Evolutionary conservation across 208 protist species (phyloP), one percentile per base, ranked within the genome.

Genomic region (Zelonia costaricensis): DNA sequence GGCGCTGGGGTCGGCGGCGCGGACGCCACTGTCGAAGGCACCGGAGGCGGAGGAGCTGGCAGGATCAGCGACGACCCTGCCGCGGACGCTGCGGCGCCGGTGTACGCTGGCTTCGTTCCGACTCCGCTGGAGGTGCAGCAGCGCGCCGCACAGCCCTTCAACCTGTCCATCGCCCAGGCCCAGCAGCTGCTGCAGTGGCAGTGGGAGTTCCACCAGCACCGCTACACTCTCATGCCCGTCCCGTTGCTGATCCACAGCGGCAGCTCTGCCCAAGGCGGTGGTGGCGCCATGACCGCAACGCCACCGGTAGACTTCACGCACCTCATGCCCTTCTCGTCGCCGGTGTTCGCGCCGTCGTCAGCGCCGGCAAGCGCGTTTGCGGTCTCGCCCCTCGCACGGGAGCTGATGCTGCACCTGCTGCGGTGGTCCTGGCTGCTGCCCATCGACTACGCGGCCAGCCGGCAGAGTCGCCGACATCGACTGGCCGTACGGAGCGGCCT

Each of bases 161-260:
- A 83, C 69, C 71, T 87, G n/a, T 76, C 52, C 48, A 70, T 88
- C 12, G 54, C 62, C 2, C 80, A 91, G 39, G 47, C 88, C 36
- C 75, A 88, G 62, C 84, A 88, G 62, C 70, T 91, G 5, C 49
- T 91, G 5, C 80, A 84, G 57, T 91, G 84, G 84, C 84, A 91
- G 58, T 91, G 80, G 78, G 84, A 91, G 63, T 65, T 86, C 56
- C 65, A 88, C 53, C 84, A 91, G 61, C 69, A 79, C 63, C 68
- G 70, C 58, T 88, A 91, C 68, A 80, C 78, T 36, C 55, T 72
- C 18, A 65, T 80, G 20, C 78, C 84, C 3, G 7, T 80, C 3
- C 78, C 78, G 31, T 39, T 91, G 42, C 78, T 74, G n/a, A n/a
- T n/a, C n/a, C n/a, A n/a, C 36, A 62, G 68, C 68, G 65, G 67